Base-by-base conservation (phyloP, 768 basidiomycete genomes). In the Dentipellis fragilis region DNA sequence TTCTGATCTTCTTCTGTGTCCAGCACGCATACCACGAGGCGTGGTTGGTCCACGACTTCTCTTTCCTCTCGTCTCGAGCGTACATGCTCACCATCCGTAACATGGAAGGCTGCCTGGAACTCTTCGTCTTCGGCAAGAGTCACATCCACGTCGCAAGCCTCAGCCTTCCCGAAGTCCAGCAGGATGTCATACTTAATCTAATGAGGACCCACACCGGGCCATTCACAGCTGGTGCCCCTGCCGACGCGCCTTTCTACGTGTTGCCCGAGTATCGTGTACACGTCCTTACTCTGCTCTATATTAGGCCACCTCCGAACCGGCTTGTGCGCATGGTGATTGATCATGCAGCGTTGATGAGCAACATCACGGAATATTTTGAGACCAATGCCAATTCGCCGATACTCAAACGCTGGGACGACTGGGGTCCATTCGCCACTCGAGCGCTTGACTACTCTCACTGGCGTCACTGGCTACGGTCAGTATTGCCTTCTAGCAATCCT, bases 61-160 rank as follows among this genome's bases (percentile, higher is more conserved):
- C 74, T 0, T 76, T 81, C 51, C 64, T 83, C 47, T 71, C 72
- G 3, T 64, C 66, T 10, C 69, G 74, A 2, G 70, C 76, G 10
- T 75, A 72, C 63, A 69, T 76, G 56, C 52, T 80, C 14, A 76
- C 80, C 10, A 66, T 66, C 11, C 55, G 58, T 3, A 40, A 53
- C 5, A 63, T 63, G 5, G 42, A 49, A 5, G 80, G 80, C 4
- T 56, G 70, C 1, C 68, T 82, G 54, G 64, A 73, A 17, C 55
- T 83, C 10, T 81, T 72, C 56, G 64, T 70, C 0, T 77, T 80
- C 53, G 48, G 42, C 19, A 54, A 34, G 8, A 62, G 59, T 29
- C 12, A 17, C 45, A 16, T 36, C 7, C 66, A 59, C 39, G 62
- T 66, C 49, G 67, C 64, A 1, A 58, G 52, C 10, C 63, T 71